Evolutionary conservation across 2,329 filamentous ascomycete genomes (phyloP).

Genomic region (Huntiella moniliformis): DNA sequence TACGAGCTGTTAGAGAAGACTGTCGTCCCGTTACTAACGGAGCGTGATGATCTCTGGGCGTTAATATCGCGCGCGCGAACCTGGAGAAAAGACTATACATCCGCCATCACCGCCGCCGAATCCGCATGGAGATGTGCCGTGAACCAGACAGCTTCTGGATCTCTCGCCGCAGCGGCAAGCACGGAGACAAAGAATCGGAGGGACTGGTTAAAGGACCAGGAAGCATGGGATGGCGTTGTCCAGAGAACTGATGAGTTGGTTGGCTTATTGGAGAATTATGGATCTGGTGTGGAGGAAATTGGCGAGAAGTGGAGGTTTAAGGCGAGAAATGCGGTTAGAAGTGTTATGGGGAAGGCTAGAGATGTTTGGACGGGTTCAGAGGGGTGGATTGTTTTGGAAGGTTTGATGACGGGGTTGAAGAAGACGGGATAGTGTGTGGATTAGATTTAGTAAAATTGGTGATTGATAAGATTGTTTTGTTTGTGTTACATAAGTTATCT

Average conservation of each 20-base stretch:
- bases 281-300: conserved; percentile 44
- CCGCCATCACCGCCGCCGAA: conserved; percentile 68
- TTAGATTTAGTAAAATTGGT: neutral
- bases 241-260: conserved; percentile 65
- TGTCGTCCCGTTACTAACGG: conserved; percentile 69
- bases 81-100: conserved; percentile 51
- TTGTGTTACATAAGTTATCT: no score
- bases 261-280: conserved; percentile 65
- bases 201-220: conserved; percentile 33
- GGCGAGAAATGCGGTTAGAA: conserved; percentile 64
- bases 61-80: conserved; percentile 52
- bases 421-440: neutral
- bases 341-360: conserved; percentile 65
- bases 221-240: conserved; percentile 54
- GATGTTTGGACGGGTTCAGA: conserved; percentile 63
- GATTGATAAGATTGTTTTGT: neutral
- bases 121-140: conserved; percentile 65
- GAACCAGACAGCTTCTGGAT: conserved; percentile 28
- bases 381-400: conserved; percentile 45
- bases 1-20: conserved; percentile 55
- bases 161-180: conserved; percentile 24
- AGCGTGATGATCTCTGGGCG: conserved; percentile 57
- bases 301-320: conserved; percentile 77
- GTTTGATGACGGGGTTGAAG: conserved; percentile 36
- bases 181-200: conserved; percentile 5